Evolutionary conservation across 768 basidiomycete species (phyloP), one percentile per base, ranked within the genome.

Genomic region (Mycena venus): DNA sequence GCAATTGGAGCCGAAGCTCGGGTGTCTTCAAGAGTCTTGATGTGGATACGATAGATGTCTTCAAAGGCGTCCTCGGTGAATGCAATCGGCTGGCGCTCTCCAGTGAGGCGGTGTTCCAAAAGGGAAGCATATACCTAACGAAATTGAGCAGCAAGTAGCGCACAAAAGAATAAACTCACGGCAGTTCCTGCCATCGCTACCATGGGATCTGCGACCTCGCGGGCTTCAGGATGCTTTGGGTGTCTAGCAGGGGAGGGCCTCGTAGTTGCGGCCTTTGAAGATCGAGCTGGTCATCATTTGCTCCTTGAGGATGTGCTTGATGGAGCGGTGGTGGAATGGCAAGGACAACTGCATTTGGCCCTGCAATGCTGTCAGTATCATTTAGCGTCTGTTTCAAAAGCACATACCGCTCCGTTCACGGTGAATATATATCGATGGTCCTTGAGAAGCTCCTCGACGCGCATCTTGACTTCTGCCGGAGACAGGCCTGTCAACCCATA

Each of bases 341-440:
- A 29, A 9, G 8, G 9, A 0, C 27, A 70, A 44, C 5, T 44
- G 34, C 15, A 70, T 25, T 12, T 40, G 59, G 2, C 60, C 69
- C 69, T 70, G 4, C n/a, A 29, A 53, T 27, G 21, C 14, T 31
- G 10, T 49, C 49, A 2, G 21, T 15, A 17, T 42, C 10, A 42
- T 42, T 17, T 8, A 15, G 10, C 40, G 40, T 8, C 10, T 42
- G 17, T 42, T 17, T 4, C 15, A 23, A 4, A 15, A 56, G n/a
- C 6, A 31, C 56, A 2, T 11, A 62, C 60, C 40, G 42, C 23
- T 11, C 21, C 2, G 15, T 63, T 19, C 19, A 51, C 40, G 1
- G 71, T 47, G 11, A 67, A 72, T 2, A 72, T 72, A 19, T 72
- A 72, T 4, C 58, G 40, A n/a, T 72, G 71, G 21, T 72, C 71